These are phyloP conservation scores for Helenozyma baotianmanensis DNA, from an alignment of 805 yeast genomes.

Conservation along the genomic window DNA sequence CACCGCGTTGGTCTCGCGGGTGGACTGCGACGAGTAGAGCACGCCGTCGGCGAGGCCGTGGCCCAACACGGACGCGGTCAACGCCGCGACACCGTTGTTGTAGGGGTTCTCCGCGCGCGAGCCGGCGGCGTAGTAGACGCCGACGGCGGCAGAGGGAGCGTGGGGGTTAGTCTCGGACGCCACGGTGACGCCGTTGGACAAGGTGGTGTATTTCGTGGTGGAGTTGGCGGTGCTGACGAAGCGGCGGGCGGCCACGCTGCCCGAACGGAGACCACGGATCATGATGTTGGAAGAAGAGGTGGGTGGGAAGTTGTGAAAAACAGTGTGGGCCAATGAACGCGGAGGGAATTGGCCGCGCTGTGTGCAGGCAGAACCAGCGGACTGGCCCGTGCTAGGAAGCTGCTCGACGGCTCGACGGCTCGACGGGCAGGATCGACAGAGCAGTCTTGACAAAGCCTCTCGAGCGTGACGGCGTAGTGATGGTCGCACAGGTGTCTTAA, in stretches of 20 bases:
- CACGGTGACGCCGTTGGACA: constrained; percentile 69
- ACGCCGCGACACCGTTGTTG: constrained; percentile 76
- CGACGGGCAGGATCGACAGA: too few species aligned
- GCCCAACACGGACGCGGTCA: constrained; percentile 50
- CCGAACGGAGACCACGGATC: constrained; percentile 43
- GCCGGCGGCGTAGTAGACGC: constrained; percentile 73
- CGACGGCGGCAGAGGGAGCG: constrained; percentile 57
- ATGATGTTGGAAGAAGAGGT: constrained; percentile 14
- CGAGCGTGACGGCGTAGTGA: too few species aligned
- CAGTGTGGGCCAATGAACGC: constrained; percentile 17
- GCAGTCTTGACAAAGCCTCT: too few species aligned
- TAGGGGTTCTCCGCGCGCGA: constrained; percentile 74
- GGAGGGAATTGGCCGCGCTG: constrained; percentile 11
- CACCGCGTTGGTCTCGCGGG: constrained; percentile 63
- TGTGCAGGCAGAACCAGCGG: constrained; percentile 13
- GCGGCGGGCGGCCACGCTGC: constrained; percentile 43
- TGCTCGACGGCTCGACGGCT: too few species aligned
- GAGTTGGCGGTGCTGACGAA: constrained; percentile 53
- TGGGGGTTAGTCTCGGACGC: constrained; percentile 62
- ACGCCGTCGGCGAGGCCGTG: constrained; percentile 50
- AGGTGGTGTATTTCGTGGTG: constrained; percentile 64
- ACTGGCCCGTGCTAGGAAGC: too few species aligned
- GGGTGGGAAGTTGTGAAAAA: constrained; percentile 5
- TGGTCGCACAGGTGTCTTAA: too few species aligned
- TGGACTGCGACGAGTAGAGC: constrained; percentile 46